Percentiles rank a stretch among this genome's conserved stretches.
Conservation (phyloP, 306 rosid genomes). For the Clitoria ternatea region DNA sequence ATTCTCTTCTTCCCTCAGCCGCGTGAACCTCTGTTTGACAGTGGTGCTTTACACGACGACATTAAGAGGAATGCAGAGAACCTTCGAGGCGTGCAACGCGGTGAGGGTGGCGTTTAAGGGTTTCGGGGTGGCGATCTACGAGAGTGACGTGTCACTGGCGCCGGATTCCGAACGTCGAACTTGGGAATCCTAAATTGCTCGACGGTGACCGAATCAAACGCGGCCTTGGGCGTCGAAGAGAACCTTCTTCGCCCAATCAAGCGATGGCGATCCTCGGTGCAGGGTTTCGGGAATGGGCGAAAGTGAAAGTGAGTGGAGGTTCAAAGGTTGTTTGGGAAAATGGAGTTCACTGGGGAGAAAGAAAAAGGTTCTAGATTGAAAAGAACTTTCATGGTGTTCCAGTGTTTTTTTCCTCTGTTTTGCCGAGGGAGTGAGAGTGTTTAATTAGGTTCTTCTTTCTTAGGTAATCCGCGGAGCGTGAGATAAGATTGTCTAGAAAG, state of each 20-base stretch:
- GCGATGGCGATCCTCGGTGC: constrained; percentile 16
- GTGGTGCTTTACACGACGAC: constrained; percentile 79
- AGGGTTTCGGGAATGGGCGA: constrained; percentile 30
- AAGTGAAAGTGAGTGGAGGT: constrained; percentile 23
- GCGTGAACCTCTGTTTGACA: no score
- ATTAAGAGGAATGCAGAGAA: constrained; percentile 68
- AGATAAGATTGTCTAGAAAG: no score
- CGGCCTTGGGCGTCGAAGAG: constrained; percentile 30
- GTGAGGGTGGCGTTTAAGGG: constrained; percentile 59
- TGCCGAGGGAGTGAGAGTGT: no score
- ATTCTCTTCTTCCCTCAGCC: no score
- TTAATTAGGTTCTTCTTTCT: not conserved
- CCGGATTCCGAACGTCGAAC: constrained; percentile 56
- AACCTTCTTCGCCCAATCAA: constrained; percentile 27
- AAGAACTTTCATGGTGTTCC: constrained; percentile 54
- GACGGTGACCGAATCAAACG: constrained; percentile 43
- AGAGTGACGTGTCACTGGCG: constrained; percentile 88
- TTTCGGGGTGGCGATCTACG: constrained; percentile 54
- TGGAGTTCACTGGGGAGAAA: constrained; percentile 27
- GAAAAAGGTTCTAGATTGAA: constrained; percentile 41
- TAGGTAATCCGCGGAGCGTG: not conserved
- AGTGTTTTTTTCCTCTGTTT: not conserved
- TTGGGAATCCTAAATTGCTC: constrained; percentile 62
- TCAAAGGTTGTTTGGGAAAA: constrained; percentile 22
- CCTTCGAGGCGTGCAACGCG: constrained; percentile 75